A percentile compares a stretch with the other conserved stretches of the same genome.
These are phyloP conservation scores for Brettanomyces anomalus DNA, from an alignment of 805 yeast genomes.

Conservation along the genomic window DNA sequence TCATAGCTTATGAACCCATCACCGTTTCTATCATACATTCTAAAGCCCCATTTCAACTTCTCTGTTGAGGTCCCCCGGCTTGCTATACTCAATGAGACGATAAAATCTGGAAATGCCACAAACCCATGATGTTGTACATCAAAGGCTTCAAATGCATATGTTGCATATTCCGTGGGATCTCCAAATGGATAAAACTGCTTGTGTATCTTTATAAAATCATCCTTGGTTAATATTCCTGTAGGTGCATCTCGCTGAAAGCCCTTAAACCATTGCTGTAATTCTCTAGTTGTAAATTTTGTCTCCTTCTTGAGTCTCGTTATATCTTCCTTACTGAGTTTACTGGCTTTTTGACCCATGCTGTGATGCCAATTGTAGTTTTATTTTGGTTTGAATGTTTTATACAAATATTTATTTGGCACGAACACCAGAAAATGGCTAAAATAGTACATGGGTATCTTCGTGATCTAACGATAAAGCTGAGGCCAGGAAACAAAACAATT, in stretches of 20 bases:
- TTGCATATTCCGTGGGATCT: constrained; percentile 87
- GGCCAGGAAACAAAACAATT: no score
- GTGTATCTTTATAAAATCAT: constrained; percentile 85
- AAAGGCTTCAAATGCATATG: constrained; percentile 79
- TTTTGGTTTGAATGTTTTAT: no score
- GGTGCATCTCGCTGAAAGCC: constrained; percentile 95
- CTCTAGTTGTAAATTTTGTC: constrained; percentile 88
- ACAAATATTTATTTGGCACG: no score
- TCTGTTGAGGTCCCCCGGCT: constrained; percentile 81
- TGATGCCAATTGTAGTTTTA: no score
- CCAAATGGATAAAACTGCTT: constrained; percentile 98
- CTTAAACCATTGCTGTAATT: constrained; percentile 96
- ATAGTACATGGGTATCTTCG: no score
- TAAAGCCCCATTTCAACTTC: constrained; percentile 83
- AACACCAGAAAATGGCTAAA: no score
- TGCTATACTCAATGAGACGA: constrained; percentile 77
- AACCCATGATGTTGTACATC: constrained; percentile 74
- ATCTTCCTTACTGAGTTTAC: constrained; percentile 87
- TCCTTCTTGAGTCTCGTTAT: constrained; percentile 70
- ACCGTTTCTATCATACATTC: constrained; percentile 72
- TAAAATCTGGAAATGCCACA: constrained; percentile 88
- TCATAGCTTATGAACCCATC: constrained; percentile 69
- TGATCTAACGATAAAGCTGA: no score
- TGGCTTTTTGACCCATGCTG: constrained; percentile 90
- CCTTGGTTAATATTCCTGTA: constrained; percentile 73